Evolutionary conservation across 352 stramenopile species (phyloP), one percentile per base, ranked within the genome.

Genomic region (Globisporangium cederbergense): DNA sequence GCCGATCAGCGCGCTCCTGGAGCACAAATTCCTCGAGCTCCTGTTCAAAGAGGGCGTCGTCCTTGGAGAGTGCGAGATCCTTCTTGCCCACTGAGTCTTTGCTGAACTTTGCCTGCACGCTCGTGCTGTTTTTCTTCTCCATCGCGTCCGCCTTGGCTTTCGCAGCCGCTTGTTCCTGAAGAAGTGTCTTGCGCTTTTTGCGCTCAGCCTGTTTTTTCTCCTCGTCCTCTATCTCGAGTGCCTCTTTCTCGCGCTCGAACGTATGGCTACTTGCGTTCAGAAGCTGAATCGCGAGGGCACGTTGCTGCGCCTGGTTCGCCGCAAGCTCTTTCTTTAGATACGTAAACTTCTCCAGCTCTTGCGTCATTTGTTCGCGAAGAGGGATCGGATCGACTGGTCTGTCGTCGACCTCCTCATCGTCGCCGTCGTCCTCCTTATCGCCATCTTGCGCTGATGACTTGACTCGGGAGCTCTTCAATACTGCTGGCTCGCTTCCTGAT

Each of bases 61-160:
- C 78, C 58, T 83, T 87, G 4, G 76, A 59, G 5, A 86, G 69
- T 16, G 70, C 76, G 49, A 89, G 5, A 8, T 74, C 74, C 42
- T 91, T 91, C 53, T 81, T 89, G 6, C 59, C 77, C 2, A 91
- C 70, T 2, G 77, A 78, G 40, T 85, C 79, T 7, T 76, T 72
- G 7, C 60, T 62, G 62, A 83, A 85, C 51, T 76, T 80, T 5
- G 72, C 4, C 47, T 76, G 72, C 7, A 75, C 66, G 8, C 28
- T 61, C 14, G 34, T 70, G 58, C 68, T 53, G 18, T 72, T 76
- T 55, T 76, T 77, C 14, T 72, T 70, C 10, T 79, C 66, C 5
- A 78, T 20, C 1, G 78, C 81, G 9, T 78, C 67, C 0, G 70
- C 72, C 59, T 80, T 77, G 9, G 76, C 80, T 66, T 86, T 84